Conservation (phyloP, 129 eudicot genomes). For the Lactuca saligna region DNA sequence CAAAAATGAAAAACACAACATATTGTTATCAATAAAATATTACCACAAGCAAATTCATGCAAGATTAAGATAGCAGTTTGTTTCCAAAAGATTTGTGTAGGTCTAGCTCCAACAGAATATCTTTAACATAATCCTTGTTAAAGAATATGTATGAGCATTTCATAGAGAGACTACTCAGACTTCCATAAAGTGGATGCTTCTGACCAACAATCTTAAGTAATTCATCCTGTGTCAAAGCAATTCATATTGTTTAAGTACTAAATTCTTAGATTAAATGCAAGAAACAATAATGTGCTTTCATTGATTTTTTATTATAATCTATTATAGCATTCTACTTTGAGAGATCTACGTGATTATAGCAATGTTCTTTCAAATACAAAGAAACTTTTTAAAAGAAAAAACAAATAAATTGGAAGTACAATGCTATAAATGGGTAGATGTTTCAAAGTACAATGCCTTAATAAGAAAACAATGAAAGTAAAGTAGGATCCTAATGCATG, state of each 20-base stretch:
- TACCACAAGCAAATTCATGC: conserved; percentile 94
- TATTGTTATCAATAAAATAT: conserved; percentile 8
- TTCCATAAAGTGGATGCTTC: conserved; percentile 73
- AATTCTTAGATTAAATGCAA: no score
- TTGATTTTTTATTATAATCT: no score
- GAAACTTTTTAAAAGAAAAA: not conserved
- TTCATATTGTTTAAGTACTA: not conserved
- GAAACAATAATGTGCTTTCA: not conserved
- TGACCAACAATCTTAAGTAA: conserved; percentile 74
- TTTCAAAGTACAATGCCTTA: no score
- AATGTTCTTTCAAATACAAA: not conserved
- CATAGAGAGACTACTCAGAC: conserved; percentile 65
- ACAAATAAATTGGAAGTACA: no score
- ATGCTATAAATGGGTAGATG: no score
- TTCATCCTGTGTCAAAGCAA: conserved; percentile 63
- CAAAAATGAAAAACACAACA: no score
- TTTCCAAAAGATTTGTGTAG: conserved; percentile 57
- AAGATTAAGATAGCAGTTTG: conserved; percentile 52
- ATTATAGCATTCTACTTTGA: no score
- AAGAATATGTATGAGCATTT: conserved; percentile 88
- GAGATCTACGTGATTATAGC: no score
- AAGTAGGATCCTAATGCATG: no score
- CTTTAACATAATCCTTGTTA: conserved; percentile 88
- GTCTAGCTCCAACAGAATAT: conserved; percentile 65
- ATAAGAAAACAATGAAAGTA: not conserved